These are phyloP conservation scores for Fusarium verticillioides DNA, from an alignment of 2,329 filamentous ascomycete species.

Conservation along the genomic window DNA sequence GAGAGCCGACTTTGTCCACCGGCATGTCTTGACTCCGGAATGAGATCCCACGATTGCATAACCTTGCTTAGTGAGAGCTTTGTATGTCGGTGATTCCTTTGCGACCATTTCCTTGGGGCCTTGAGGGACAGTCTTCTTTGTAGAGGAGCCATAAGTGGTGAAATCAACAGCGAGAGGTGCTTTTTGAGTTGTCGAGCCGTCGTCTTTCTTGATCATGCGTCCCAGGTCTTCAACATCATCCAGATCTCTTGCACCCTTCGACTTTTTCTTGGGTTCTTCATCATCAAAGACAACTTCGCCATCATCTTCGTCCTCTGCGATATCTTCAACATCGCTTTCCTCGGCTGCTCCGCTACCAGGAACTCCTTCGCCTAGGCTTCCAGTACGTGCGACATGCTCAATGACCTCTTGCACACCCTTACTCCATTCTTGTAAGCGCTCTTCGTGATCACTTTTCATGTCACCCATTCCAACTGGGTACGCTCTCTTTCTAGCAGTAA, in stretches of 20 bases:
- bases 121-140: constrained; percentile 56
- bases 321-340: constrained; percentile 84
- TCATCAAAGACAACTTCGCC: constrained; percentile 60
- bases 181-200: constrained; percentile 45
- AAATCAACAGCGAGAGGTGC: constrained; percentile 84
- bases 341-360: constrained; percentile 83
- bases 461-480: constrained; percentile 92
- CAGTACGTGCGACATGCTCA: constrained; percentile 68
- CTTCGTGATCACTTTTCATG: constrained; percentile 76
- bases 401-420: constrained; percentile 79
- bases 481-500: constrained; percentile 86
- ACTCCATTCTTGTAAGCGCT: constrained; percentile 80
- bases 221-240: constrained; percentile 90
- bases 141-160: constrained; percentile 72
- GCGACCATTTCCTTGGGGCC: constrained; percentile 92
- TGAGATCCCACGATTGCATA: constrained; percentile 96
- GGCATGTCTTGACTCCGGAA: constrained; percentile 96
- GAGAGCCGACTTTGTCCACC: constrained; percentile 97
- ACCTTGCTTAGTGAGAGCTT: constrained; percentile 92
- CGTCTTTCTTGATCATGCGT: constrained; percentile 65
- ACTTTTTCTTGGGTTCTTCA: constrained; percentile 54
- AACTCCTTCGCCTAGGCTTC: constrained; percentile 71
- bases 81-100: constrained; percentile 86
- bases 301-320: constrained; percentile 68
- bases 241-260: constrained; percentile 56